phyloP scores from a whole-genome alignment of 805 yeast species.

The Ogataea chonburiensis region DNA sequence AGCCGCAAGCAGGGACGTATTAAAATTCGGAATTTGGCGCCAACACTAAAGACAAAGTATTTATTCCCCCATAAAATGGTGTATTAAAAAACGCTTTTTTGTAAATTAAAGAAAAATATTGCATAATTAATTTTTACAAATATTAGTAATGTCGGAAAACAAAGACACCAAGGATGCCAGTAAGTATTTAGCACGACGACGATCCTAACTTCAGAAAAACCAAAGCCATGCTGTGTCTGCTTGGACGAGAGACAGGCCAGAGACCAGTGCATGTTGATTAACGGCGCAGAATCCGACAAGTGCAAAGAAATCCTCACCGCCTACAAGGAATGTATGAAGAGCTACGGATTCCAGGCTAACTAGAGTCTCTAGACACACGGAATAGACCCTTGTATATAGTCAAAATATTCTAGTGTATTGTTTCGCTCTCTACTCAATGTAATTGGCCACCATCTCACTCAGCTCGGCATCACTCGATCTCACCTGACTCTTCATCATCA shows the following conservation, averaged over 20 bases:
- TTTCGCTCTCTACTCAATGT: conserved; percentile 36
- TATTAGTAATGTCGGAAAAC: conserved; percentile 20
- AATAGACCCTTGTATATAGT: conserved; percentile 2
- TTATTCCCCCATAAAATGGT: background rate
- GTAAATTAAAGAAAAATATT: conserved; percentile 1
- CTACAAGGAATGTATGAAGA: conserved; percentile 89
- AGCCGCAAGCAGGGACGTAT: conserved; percentile 3
- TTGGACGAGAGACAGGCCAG: conserved; percentile 57
- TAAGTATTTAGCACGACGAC: no score
- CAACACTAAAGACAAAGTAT: background rate
- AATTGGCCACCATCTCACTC: conserved; percentile 50
- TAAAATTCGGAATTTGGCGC: background rate
- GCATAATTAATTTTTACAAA: background rate
- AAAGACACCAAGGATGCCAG: no score
- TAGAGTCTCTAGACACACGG: background rate
- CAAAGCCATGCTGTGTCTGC: conserved; percentile 97
- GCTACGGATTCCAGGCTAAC: conserved; percentile 72
- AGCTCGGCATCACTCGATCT: conserved; percentile 53
- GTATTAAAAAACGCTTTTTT: background rate
- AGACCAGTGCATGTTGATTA: conserved; percentile 81
- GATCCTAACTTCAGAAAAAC: conserved; percentile 42
- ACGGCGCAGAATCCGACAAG: conserved; percentile 81
- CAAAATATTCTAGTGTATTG: conserved; percentile 1
- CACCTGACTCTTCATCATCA: conserved; percentile 57
- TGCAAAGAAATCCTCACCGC: conserved; percentile 68